These are phyloP conservation scores for Fusarium tupiense DNA, from an alignment of 2,329 filamentous ascomycete species.

Conservation along the genomic window DNA sequence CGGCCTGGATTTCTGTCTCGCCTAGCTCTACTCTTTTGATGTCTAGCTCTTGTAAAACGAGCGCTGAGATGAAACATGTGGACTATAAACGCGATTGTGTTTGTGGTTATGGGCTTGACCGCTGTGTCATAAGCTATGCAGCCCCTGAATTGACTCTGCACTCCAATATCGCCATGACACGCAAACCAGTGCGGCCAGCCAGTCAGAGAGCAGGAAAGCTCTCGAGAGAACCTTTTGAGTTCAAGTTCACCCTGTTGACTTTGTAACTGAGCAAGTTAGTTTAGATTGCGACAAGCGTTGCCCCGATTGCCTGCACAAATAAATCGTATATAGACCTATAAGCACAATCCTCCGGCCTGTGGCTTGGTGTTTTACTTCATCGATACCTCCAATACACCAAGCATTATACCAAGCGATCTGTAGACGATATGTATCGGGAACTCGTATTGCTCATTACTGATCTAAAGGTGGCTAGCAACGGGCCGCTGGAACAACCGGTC, in stretches of 20 bases:
- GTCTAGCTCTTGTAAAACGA: not conserved
- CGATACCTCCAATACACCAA: fast-evolving
- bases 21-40: not conserved
- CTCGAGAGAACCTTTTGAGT: too few relatives aligned
- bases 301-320: too few relatives aligned
- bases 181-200: not conserved
- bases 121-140: not conserved
- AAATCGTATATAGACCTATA: not conserved
- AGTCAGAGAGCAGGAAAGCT: not conserved
- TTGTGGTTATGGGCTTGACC: not conserved
- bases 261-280: too few relatives aligned
- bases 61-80: not conserved
- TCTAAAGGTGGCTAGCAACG: not conserved
- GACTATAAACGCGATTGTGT: not conserved
- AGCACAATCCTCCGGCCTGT: not conserved
- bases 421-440: not conserved
- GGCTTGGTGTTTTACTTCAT: not conserved
- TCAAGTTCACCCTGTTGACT: too few relatives aligned
- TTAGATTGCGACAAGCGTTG: too few relatives aligned
- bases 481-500: not conserved
- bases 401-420: not conserved
- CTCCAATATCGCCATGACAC: not conserved
- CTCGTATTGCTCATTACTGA: not conserved
- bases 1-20: not conserved
- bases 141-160: not conserved